Base-by-base conservation (phyloP, 73 alveolate species). In the Blepharisma stoltei region DNA sequence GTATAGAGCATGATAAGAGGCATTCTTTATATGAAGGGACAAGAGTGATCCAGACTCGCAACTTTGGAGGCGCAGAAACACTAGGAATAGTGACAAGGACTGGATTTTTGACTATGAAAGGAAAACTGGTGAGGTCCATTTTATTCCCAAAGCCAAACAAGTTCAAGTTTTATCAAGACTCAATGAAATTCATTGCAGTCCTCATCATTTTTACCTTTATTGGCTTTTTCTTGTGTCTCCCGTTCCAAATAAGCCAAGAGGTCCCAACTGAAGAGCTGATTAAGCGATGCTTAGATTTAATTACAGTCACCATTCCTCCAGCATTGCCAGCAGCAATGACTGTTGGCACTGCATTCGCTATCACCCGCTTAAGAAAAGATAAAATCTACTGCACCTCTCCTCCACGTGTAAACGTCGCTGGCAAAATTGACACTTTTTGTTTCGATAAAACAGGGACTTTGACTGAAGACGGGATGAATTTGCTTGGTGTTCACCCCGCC, bases 391-490 rank as follows among this genome's bases (percentile, higher is more conserved):
- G 99, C 77, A 95, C 93, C 46, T 84, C 93, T 53, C 96, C 98
- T 53, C 91, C 90, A 55, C 81, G 97, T 46, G 93, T 95, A 6
- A 95, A 95, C 78, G 92, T 85, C 6, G 91, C 96, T 18, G 99
- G 99, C 18, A 89, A 94, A 76, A 87, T 95, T 21, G 85, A 90
- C 25, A 80, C 90, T 45, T 86, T 94, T 92, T 89, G 90, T 54
- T 95, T 95, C 79, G 99, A 95, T 78, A 95, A 95, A 86, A 95
- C 99, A 9, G 99, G 99, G 6, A 95, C 99, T 37, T 87, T 95
- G 54, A 95, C 99, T 6, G 99, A 95, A 81, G 98, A 95, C 53
- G 97, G 97, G 60, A 90, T 95, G 73, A 93, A 91, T 83, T 80
- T 93, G 44, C 86, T 78, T 60, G 99, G 99, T 11, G 20, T 60